Base-by-base conservation (phyloP, 768 basidiomycete genomes). In the Termitomyces heimii region DNA sequence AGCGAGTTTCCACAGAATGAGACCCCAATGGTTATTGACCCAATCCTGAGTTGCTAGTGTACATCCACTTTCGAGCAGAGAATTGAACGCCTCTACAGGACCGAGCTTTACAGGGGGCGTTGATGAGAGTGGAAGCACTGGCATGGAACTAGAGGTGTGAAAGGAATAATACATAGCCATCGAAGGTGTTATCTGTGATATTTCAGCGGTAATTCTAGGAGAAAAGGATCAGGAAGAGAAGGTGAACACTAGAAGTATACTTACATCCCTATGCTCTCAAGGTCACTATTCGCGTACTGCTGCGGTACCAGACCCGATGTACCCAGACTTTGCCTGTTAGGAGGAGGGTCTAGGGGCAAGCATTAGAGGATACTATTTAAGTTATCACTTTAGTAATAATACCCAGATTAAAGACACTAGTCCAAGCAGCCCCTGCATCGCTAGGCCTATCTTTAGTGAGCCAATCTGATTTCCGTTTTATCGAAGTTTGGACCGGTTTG, bases 1-100 rank as follows among this genome's bases (percentile, higher is more conserved):
- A 3, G 94, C 92, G 22, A 97, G 72, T 72, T 99, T 99, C 97
- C 97, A 99, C 3, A 99, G 77, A 31, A 98, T 83, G 45, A 94
- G 72, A 10, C 74, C 70, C 91, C 94, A 99, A 63, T 97, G 94
- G 64, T 98, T 98, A 51, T 89, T 82, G 1, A 97, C 85, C 97
- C 97, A 99, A 24, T 76, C 70, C 60, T 83, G 75, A 8, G 85
- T 89, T 2, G 83, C 89, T 24, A 92, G 77, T 2, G 65, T 68
- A 60, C 92, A 94, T 0, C 88, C 90, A 9, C 67, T 73, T 24
- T 69, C 68, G 4, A 77, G 71, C 10, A 94, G 71, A 57, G 83
- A 75, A 26, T 78, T 68, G 18, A 88, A 71, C 1, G 84, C 88
- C 13, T 77, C 80, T 1, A 73, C 61, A n/a, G 84, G 72, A 12